phyloP scores from a whole-genome alignment of 1,139 yeast genomes.

The Meyerozyma guilliermondii region DNA sequence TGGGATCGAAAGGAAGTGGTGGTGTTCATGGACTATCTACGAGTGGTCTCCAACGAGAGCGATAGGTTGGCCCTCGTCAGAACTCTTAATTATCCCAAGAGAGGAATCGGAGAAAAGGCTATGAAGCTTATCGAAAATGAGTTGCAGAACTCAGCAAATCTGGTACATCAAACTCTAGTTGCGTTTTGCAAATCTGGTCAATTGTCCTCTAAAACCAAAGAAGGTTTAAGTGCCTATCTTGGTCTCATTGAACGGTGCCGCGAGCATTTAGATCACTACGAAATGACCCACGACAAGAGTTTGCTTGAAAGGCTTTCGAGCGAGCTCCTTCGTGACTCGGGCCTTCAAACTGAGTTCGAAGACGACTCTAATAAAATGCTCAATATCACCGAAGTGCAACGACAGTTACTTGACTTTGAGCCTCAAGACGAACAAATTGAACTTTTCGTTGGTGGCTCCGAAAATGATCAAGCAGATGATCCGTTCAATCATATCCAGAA shows the following conservation, averaged over 20 bases:
- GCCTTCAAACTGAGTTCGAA: slow-evolving; percentile 26
- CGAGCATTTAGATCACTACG: slow-evolving; percentile 6
- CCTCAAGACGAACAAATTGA: slow-evolving; percentile 48
- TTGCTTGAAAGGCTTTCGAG: background rate
- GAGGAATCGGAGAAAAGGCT: slow-evolving; percentile 68
- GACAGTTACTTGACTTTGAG: slow-evolving; percentile 34
- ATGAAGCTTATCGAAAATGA: slow-evolving; percentile 31
- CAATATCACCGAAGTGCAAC: slow-evolving; percentile 42
- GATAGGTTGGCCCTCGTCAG: slow-evolving; percentile 59
- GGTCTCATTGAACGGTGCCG: slow-evolving; percentile 25
- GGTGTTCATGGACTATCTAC: slow-evolving; percentile 56
- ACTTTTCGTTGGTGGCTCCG: slow-evolving; percentile 16
- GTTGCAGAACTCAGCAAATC: slow-evolving; percentile 2
- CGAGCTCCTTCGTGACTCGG: slow-evolving; percentile 24
- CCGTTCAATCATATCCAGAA: slow-evolving; percentile 31
- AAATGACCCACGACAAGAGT: slow-evolving; percentile 3
- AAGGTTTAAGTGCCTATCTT: slow-evolving; percentile 23
- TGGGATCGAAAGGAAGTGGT: slow-evolving; percentile 75
- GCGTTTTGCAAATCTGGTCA: background rate
- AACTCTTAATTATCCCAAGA: slow-evolving; percentile 54
- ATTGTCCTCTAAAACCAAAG: slow-evolving; percentile 11
- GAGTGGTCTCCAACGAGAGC: slow-evolving; percentile 49
- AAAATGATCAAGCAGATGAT: slow-evolving; percentile 15
- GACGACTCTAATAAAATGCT: slow-evolving; percentile 22
- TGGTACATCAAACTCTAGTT: background rate